Base-by-base conservation (phyloP, 441 rosid species). In the Corymbia citriodora region DNA sequence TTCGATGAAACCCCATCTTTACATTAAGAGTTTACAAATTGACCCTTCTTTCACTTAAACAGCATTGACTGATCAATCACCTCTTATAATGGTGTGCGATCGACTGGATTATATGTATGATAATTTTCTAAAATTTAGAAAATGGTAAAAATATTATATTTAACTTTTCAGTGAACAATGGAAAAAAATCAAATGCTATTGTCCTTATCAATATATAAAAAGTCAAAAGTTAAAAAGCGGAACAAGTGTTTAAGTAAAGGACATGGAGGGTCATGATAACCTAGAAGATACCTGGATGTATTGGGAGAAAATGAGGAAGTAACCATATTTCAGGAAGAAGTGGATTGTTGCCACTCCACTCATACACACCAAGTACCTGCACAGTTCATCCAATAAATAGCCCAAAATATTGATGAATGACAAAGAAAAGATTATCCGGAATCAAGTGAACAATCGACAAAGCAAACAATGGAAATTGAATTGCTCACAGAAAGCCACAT, bases 281-380 rank as follows among this genome's bases (percentile, higher is more conserved):
- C 52, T 45, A 79, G 85, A 79, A 48, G 85, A 79, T 52, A 90
- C 97, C 97, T 33, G 99, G 99, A 91, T 97, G 98, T 40, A 94
- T 87, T 7, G 96, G 98, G 21, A 95, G 91, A 70, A n/a, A 10
- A 87, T 95, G 92, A n/a, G 99, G 99, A 49, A 94, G 95, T 65
- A 96, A 93, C 98, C 98, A 96, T n/a, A 92, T 79, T 90, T 96
- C 99, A 6, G 99, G 97, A 50, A 94, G 96, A 13, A 97, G 61
- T 6, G 99, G 98, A 90, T 95, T 97, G 92, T 94, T 97, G 72
- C 99, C 99, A 87, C 92, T 93, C 99, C 98, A 97, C 90, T 97
- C 96, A 57, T 94, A 96, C 72, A 89, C 95, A 25, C 99, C 98
- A 50, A 97, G 94, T n/a, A 95, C 92, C 98, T 96, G 89, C 63